Base-by-base conservation (phyloP, 495 filamentous ascomycete genomes). In the Sordaria brevicollis region DNA sequence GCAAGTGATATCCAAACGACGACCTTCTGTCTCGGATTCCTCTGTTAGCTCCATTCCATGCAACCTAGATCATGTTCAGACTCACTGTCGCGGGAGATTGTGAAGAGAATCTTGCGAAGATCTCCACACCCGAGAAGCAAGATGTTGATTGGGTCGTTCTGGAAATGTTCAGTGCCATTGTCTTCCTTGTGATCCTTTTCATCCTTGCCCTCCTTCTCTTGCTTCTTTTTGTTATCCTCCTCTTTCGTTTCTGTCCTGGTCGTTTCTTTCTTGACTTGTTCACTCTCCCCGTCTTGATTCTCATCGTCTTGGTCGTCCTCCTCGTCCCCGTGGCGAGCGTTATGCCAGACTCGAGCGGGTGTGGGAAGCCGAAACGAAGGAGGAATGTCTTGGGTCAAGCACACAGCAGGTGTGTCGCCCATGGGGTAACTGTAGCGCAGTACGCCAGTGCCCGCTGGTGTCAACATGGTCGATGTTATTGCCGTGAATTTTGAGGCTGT, bases 41-140 rank as follows among this genome's bases (percentile, higher is more conserved):
- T 15, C 25, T 4, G 13, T 57, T 57, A 57, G 49, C 11, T n/a
- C n/a, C n/a, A n/a, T n/a, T n/a, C n/a, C n/a, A n/a, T n/a, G n/a
- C n/a, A n/a, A n/a, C n/a, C 13, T 25, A 1, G 11, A 31, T n/a
- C n/a, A n/a, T n/a, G n/a, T n/a, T n/a, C 2, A 31, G 13, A 29
- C 49, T 57, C 74, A 69, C 70, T 29, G 34, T 79, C 74, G 13
- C 35, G 70, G 68, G 77, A 66, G 1, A 36, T n/a, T 1, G 78
- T 80, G 66, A 78, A 80, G 2, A 79, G 66, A 35, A 79, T 78
- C 43, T 74, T 79, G 5, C 75, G 71, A 38, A 77, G 68, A 67
- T 79, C 77, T 35, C 77, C 77, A 35, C 76, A 79, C 10, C 74
- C 77, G 1, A 80, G 74, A n/a, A 79, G 77, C 34, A 80, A 72